Evolutionary conservation across 345 rosid species (phyloP).

Genomic region (Alliaria petiolata): DNA sequence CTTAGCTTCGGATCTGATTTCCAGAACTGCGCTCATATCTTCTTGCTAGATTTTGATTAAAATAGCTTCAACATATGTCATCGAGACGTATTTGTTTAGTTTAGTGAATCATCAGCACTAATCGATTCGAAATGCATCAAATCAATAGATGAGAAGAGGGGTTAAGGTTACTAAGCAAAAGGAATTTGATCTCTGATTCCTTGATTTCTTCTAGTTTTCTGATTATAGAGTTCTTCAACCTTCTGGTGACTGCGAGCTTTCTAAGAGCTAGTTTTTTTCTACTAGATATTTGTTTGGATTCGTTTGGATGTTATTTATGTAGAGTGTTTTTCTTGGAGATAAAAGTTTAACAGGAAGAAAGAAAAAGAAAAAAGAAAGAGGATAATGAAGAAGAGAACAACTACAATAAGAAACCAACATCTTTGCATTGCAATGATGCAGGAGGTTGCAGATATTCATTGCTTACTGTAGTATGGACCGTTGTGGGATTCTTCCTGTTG

Average conservation of each 20-base stretch:
- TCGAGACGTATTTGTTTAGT: neutral
- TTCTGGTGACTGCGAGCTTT: too few species aligned
- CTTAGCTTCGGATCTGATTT: conserved; percentile 23
- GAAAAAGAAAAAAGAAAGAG: conserved; percentile 37
- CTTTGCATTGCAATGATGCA: conserved; percentile 64
- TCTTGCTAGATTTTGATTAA: neutral
- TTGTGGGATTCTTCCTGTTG: conserved; percentile 64
- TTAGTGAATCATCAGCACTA: neutral
- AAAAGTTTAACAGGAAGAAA: conserved; percentile 19
- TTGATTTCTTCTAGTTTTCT: too few species aligned
- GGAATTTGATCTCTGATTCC: too few species aligned
- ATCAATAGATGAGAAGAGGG: too few species aligned
- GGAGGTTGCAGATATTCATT: conserved; percentile 73
- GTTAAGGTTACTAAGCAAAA: too few species aligned
- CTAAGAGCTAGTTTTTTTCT: too few species aligned
- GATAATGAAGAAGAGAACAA: conserved; percentile 44
- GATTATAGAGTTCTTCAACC: too few species aligned
- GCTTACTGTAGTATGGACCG: conserved; percentile 51
- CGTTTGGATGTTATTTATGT: conserved; percentile 39
- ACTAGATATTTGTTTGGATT: neutral
- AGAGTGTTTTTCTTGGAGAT: conserved; percentile 59
- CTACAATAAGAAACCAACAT: conserved; percentile 59
- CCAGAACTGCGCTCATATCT: neutral
- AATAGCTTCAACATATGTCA: neutral
- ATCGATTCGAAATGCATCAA: neutral